Percentiles rank a stretch among this genome's conserved stretches.
Evolutionary conservation across 2,329 filamentous ascomycete genomes (phyloP).

Genomic region (Knufia petricola): DNA sequence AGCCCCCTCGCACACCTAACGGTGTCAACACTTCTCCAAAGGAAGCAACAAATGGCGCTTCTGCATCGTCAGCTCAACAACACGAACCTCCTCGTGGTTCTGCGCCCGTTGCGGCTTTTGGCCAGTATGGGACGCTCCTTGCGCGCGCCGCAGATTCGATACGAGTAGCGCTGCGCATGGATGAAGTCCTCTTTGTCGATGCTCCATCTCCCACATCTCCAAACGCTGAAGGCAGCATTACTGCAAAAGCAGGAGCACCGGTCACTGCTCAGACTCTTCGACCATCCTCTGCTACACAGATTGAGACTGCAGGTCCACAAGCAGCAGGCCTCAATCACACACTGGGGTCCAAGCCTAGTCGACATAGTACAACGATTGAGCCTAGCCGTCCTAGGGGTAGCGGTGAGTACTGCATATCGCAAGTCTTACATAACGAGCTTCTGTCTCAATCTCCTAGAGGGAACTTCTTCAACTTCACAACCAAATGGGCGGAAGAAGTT

Average conservation of each 20-base stretch:
- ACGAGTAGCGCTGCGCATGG: not conserved
- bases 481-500: not conserved
- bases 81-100: not conserved
- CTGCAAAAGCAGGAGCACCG: not conserved
- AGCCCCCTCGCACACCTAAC: not conserved
- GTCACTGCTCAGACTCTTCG: too few relatives aligned
- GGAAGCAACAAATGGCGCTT: not conserved
- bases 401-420: not conserved
- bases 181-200: not conserved
- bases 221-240: not conserved
- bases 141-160: not conserved
- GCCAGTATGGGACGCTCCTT: not conserved
- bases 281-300: too few relatives aligned
- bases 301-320: not conserved
- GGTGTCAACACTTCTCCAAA: not conserved
- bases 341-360: not conserved
- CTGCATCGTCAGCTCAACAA: not conserved
- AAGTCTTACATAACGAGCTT: not conserved
- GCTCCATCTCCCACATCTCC: not conserved
- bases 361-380: not conserved
- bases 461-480: not conserved
- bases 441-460: not conserved
- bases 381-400: not conserved
- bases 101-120: not conserved
- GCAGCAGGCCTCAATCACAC: not conserved